These are phyloP conservation scores for Melanogaster broomeanus DNA, from an alignment of 768 basidiomycete species.

Conservation along the genomic window DNA sequence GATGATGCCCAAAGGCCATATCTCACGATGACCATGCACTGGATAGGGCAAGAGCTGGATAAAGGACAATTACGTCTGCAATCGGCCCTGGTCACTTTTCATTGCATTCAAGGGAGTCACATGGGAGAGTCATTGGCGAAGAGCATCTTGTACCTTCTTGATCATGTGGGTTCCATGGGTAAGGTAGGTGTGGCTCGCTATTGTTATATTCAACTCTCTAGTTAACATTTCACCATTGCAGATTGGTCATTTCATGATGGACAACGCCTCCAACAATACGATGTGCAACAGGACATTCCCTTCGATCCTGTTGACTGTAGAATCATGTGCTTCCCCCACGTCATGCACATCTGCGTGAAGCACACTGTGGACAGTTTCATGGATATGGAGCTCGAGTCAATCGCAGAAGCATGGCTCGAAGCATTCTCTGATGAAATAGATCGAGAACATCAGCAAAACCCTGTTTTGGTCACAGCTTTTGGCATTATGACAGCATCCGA, in stretches of 20 bases:
- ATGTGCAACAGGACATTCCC: constrained; percentile 1
- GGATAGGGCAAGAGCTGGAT: too few species aligned
- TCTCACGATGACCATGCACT: neutral
- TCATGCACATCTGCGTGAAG: constrained; percentile 15
- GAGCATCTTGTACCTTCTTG: neutral
- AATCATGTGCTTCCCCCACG: constrained; percentile 21
- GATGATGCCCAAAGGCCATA: neutral
- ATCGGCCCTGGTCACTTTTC: constrained; percentile 13
- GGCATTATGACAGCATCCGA: too few species aligned
- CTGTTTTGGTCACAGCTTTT: too few species aligned
- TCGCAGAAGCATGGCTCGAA: neutral
- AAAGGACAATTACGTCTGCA: neutral
- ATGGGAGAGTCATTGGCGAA: constrained; percentile 1
- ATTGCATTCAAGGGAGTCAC: constrained; percentile 10
- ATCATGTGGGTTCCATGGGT: neutral
- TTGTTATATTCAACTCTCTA: too few species aligned
- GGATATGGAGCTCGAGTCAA: neutral
- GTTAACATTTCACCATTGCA: neutral
- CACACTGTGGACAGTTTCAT: constrained; percentile 7
- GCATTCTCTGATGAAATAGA: neutral
- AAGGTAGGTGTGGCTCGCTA: too few species aligned
- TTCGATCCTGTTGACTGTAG: constrained; percentile 9
- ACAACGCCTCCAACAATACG: constrained; percentile 19
- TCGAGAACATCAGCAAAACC: too few species aligned
- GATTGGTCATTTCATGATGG: constrained; percentile 6